Base-by-base conservation (phyloP, 331 rosid species). In the Erythrophleum ivorense region DNA sequence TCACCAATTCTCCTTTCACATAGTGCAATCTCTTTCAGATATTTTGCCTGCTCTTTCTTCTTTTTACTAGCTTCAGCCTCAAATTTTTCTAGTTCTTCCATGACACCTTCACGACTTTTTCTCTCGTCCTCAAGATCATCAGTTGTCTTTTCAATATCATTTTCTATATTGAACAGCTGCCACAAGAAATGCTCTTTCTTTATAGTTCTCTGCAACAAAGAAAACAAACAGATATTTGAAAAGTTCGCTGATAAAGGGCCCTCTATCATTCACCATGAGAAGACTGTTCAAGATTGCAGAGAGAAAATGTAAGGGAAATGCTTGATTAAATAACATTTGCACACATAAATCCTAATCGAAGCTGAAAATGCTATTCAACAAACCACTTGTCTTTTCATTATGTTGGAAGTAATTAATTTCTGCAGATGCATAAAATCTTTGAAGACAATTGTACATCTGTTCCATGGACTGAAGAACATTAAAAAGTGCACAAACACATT, bases 31-130 rank as follows among this genome's bases (percentile, higher is more conserved):
- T 90, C 94, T 78, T 87, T 91, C 41, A 83, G 85, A 84, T 85
- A 88, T 48, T 88, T 88, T 31, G 88, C 87, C 62, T 87, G 92
- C 74, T 91, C 92, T 73, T 90, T 91, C 87, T 89, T 91, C 88
- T 85, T 90, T 81, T 85, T 90, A 59, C 84, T 84, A 50, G 92
- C 88, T 84, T 91, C 97, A 52, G 75, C 84, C 72, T 90, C 92
- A 75, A 88, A 84, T 55, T 75, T 84, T 24, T 87, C 94, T 41
- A 90, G 80, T 82, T 91, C 89, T 79, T 90, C 79, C 88, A 91
- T 85, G 59, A 91, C 90, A 63, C 86, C 88, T 73, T 87, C 87
- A 1, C 94, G 90, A 71, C 63, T 85, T 88, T 65, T 84, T 80
- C 59, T 85, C 86, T 91, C 96, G 43, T 82, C 88, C 49, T 86